phyloP scores from a whole-genome alignment of 2,329 filamentous ascomycete genomes.

The Waltergamsia citrina region DNA sequence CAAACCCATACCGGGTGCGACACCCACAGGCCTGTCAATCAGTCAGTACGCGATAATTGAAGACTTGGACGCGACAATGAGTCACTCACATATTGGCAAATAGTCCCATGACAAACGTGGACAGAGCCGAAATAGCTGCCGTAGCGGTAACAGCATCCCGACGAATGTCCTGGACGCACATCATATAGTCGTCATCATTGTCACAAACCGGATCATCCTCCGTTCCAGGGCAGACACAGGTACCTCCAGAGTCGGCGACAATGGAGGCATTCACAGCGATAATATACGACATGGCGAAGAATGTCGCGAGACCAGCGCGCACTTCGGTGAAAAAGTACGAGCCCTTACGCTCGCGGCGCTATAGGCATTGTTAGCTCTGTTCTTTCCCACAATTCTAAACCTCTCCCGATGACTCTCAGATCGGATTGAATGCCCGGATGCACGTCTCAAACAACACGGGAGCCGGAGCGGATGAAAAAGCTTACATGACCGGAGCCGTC shows the following conservation, averaged over 20 bases:
- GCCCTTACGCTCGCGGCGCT: constrained; percentile 63
- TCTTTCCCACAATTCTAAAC: too few relatives aligned
- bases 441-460: neutral
- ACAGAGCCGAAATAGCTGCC: constrained; percentile 69
- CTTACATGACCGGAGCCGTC: constrained; percentile 76
- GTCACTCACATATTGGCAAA: constrained; percentile 60
- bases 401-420: neutral
- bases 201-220: constrained; percentile 42
- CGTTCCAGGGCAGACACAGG: constrained; percentile 59
- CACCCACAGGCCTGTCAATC: constrained; percentile 19
- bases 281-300: constrained; percentile 55
- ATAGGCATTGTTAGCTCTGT: neutral
- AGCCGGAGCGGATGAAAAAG: constrained; percentile 11
- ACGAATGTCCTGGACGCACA: constrained; percentile 57
- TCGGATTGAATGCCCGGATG: neutral
- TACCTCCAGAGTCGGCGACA: constrained; percentile 58
- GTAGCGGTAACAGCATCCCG: constrained; percentile 79
- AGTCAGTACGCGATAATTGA: neutral
- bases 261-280: constrained; percentile 44
- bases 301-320: constrained; percentile 72
- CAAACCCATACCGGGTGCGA: constrained; percentile 45
- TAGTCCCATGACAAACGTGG: constrained; percentile 76
- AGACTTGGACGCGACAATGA: neutral
- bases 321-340: constrained; percentile 77
- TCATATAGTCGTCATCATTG: constrained; percentile 45